Base-by-base conservation (phyloP, 2,329 filamentous ascomycete genomes). In the Trichocomaceae sp. region DNA sequence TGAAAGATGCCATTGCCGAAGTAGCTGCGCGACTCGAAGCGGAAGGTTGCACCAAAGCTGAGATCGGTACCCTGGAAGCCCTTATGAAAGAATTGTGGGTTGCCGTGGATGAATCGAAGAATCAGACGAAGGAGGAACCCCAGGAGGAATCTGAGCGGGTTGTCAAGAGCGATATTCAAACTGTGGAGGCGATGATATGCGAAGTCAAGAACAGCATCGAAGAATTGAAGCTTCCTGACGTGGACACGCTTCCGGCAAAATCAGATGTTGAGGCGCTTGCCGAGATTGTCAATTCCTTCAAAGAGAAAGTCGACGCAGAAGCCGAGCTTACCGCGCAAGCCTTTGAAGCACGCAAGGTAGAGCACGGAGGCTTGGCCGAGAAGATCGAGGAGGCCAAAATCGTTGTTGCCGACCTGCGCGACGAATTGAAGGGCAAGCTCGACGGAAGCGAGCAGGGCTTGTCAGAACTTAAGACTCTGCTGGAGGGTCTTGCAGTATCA, bases 151-250 rank as follows among this genome's bases (percentile, higher is more conserved):
- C 69, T 1, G 84, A 87, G 37, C 84, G 82, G 62, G 80, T 92
- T 22, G 87, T 84, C 49, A 96, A 95, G 73, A 82, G 84, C 0
- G 89, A 96, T 62, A 77, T 96, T 3, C 88, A 93, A 59, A 82
- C 88, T 1, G 81, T 97, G 7, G 88, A 90, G 60, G 80, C 88
- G 0, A 80, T 92, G 42, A 88, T 90, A 31, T 82, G 88, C n/a
- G 90, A 96, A 59, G 85, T 95, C 70, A 96, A 95, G 72, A 77
- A 80, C 4, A 83, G 86, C 26, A 77, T 96, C 8, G 86, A 90
- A 45, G 83, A 87, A 53, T 81, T 93, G 64, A 78, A 83, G 33
- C 78, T 86, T 52, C 83, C 86, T 1, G 85, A 93, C 63, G 76
- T 88, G 5, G 85, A 85, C 1, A 77, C 80, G 1, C 72, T 95